Evolutionary conservation across 2,329 filamentous ascomycete genomes (phyloP).

Genomic region (Colletotrichum brevisporum): DNA sequence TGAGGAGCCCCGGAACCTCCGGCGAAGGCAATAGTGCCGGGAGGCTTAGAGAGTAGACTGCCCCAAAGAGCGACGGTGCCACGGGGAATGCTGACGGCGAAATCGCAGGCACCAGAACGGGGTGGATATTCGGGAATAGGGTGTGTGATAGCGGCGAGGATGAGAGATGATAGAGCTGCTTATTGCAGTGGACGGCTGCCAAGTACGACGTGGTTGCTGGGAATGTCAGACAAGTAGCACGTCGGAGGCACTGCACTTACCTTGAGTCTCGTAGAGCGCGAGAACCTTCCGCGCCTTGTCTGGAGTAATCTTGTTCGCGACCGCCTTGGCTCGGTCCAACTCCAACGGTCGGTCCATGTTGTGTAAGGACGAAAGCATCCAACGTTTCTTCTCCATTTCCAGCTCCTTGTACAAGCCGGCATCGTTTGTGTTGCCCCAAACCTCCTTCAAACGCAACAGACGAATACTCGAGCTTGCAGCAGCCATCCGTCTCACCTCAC

Average conservation of each 20-base stretch:
- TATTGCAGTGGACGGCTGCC: constrained; percentile 57
- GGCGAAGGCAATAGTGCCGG: constrained; percentile 69
- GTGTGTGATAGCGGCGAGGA: constrained; percentile 54
- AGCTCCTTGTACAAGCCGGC: constrained; percentile 64
- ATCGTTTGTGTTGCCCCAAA: constrained; percentile 60
- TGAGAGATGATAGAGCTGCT: constrained; percentile 63
- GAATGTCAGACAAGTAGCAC: constrained; percentile 13
- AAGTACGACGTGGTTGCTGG: constrained; percentile 65
- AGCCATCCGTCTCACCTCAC: constrained; percentile 69
- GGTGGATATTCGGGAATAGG: constrained; percentile 56
- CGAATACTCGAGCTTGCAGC: constrained; percentile 65
- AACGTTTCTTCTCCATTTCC: constrained; percentile 70
- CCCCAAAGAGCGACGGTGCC: constrained; percentile 60
- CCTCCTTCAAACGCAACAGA: constrained; percentile 68
- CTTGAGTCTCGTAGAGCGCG: constrained; percentile 66
- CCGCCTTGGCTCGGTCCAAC: constrained; percentile 35
- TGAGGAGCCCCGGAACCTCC: constrained; percentile 69
- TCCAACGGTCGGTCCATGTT: constrained; percentile 55
- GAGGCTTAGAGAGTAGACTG: constrained; percentile 68
- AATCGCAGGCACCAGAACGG: constrained; percentile 55
- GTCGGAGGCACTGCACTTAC: constrained; percentile 51
- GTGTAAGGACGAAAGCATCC: constrained; percentile 73
- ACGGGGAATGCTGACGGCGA: constrained; percentile 54
- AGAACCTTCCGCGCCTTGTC: constrained; percentile 55
- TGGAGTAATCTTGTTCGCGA: constrained; percentile 37